Conservation (phyloP, 78 protist species). For the Pigoraptor vietnamica region DNA sequence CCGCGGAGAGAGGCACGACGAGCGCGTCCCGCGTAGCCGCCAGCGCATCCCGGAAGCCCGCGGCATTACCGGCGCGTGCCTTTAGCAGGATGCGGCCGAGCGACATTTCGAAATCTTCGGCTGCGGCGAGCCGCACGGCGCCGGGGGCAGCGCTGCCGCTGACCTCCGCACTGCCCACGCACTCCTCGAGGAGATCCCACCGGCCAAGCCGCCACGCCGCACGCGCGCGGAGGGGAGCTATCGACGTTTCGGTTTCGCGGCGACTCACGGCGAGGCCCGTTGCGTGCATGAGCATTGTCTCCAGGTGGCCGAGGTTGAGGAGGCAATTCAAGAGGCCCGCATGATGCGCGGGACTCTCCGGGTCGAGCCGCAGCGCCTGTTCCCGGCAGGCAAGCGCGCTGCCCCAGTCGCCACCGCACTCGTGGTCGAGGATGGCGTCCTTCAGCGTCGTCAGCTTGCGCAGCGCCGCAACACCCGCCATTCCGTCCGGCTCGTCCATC, state of each 20-base stretch:
- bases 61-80: background rate
- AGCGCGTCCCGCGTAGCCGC: background rate
- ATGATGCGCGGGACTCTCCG: background rate
- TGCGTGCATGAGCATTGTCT: background rate
- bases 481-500: constrained; percentile 18
- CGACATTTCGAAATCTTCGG: background rate
- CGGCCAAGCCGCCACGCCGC: constrained; percentile 56
- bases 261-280: background rate
- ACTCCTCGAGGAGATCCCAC: constrained; percentile 22
- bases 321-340: constrained; percentile 16
- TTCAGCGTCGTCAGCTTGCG: background rate
- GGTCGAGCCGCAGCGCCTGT: background rate
- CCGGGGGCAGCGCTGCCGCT: too few relatives aligned
- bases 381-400: constrained; percentile 16
- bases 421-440: constrained; percentile 1
- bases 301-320: constrained; percentile 24
- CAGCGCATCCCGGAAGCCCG: background rate
- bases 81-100: background rate
- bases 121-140: background rate
- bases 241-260: background rate
- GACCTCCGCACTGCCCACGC: background rate
- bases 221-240: background rate
- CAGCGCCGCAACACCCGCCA: constrained; percentile 11
- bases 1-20: constrained; percentile 31
- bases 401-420: constrained; percentile 8